Evolutionary conservation across 495 filamentous ascomycete species (phyloP), one percentile per base, ranked within the genome.

Genomic region (Penicillium herquei): DNA sequence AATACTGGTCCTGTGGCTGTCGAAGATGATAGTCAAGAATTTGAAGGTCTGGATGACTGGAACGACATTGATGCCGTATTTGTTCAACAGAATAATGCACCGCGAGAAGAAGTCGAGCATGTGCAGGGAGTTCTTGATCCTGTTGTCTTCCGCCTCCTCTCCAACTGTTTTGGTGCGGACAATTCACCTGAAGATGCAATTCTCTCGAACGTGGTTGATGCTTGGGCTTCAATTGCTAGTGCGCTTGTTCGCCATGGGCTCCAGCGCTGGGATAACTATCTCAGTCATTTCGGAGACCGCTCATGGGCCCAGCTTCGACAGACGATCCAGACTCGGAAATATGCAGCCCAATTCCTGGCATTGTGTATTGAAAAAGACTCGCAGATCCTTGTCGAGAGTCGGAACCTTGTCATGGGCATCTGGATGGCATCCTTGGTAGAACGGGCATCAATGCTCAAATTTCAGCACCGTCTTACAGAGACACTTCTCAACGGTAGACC

Each of bases 1-100:
- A 37, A 39, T 35, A 16, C 55, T 7, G 44, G 33, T 21, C 47
- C 53, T 49, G 26, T 34, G 21, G 42, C 53, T 39, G 40, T 47
- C 0, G 79, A 81, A 49, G 87, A 89, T 47, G 87, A 90, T 41
- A 90, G 87, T 55, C 87, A 90, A 65, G 87, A 90, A 41, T 90
- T 85, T 65, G 87, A 86, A 30, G 87, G 89, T 41, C 89, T 85
- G 64, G 87, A 85, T 34, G 87, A 89, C 58, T 88, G 81, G 77
- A 67, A 75, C 39, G 86, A 72, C 35, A 74, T 86, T 40, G 80
- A 80, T 43, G 78, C 80, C 39, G 62, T 78, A 31, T 74, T 76
- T 17, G 76, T 71, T 41, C 64, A 70, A 18, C 68, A 72, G 56
- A 31, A 33, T 32, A 45, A 57, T 32, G 44, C 58, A 26, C 40